These are phyloP conservation scores for Termitomyces sp. DNA, from an alignment of 768 basidiomycete genomes.

Conservation along the genomic window DNA sequence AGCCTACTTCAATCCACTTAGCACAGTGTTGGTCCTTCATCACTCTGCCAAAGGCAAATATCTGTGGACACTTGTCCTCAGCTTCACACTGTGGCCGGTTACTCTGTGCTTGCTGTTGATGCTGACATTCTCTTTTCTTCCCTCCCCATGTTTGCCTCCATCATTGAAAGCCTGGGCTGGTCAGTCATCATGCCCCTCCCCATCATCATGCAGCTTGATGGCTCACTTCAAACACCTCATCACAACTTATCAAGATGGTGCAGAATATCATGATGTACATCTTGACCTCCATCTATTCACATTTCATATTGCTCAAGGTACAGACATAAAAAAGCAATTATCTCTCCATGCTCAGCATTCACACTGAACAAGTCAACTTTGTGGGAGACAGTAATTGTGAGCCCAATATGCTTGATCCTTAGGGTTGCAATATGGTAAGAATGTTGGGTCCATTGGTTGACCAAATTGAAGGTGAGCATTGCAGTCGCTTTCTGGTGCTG, in stretches of 20 bases:
- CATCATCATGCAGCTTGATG: slow-evolving; percentile 96
- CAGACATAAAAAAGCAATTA: slow-evolving; percentile 97
- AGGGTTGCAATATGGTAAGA: slow-evolving; percentile 92
- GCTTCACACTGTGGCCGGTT: slow-evolving; percentile 72
- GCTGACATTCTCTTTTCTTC: slow-evolving; percentile 93
- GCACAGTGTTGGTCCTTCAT: slow-evolving; percentile 23
- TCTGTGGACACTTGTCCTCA: slow-evolving; percentile 31
- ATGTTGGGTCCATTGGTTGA: slow-evolving; percentile 85
- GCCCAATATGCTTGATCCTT: slow-evolving; percentile 84
- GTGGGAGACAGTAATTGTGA: slow-evolving; percentile 41
- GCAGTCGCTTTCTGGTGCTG: slow-evolving; percentile 37
- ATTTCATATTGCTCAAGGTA: slow-evolving; percentile 80
- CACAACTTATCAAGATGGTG: slow-evolving; percentile 73
- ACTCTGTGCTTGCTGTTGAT: slow-evolving; percentile 88
- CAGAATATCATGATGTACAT: slow-evolving; percentile 71
- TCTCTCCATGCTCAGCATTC: slow-evolving; percentile 76
- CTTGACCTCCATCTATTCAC: slow-evolving; percentile 68
- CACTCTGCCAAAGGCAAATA: slow-evolving; percentile 22
- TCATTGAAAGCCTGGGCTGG: slow-evolving; percentile 82
- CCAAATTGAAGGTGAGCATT: slow-evolving; percentile 50
- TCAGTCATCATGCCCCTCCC: slow-evolving; percentile 90
- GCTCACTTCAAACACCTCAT: slow-evolving; percentile 60
- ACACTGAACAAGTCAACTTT: slow-evolving; percentile 83
- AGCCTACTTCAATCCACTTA: slow-evolving; percentile 54
- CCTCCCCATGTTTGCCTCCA: slow-evolving; percentile 61